A percentile compares a stretch with the other conserved stretches of the same genome.
Conservation (phyloP, 1,139 yeast genomes). For the Pichia cactophila region DNA sequence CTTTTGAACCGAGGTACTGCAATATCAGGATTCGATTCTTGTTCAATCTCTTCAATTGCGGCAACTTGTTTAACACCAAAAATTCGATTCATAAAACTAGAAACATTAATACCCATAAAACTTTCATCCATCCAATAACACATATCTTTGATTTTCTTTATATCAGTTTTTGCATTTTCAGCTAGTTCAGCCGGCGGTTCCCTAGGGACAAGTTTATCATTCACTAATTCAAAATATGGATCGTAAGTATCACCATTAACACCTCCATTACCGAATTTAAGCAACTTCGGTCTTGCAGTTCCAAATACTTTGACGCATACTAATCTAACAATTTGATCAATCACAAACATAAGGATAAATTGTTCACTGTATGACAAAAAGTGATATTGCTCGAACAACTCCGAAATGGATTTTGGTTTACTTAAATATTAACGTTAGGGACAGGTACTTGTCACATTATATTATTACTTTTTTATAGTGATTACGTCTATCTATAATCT, state of each 20-base stretch:
- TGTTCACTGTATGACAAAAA: no score
- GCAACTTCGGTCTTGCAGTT: constrained; percentile 3
- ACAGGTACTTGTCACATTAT: not conserved
- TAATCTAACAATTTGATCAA: constrained; percentile 2
- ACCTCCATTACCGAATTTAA: not conserved
- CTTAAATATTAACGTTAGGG: not conserved
- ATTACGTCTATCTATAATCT: not conserved
- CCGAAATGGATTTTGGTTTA: not conserved
- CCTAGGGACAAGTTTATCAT: constrained; percentile 1
- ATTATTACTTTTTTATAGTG: not conserved
- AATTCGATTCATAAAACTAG: constrained; percentile 4
- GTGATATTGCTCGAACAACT: not conserved
- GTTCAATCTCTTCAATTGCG: not conserved
- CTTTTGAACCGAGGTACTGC: not conserved
- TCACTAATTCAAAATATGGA: constrained; percentile 10
- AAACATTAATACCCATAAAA: constrained; percentile 44
- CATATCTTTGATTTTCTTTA: constrained; percentile 33
- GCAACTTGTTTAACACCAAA: constrained; percentile 5
- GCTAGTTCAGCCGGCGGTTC: constrained; percentile 6
- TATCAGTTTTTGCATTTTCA: not conserved
- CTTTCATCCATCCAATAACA: constrained; percentile 63
- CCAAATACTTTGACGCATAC: constrained; percentile 9
- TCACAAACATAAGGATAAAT: not conserved
- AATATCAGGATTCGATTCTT: not conserved
- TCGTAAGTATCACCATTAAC: constrained; percentile 2